Evolutionary conservation across 1,139 yeast species (phyloP).

Genomic region (Zygotorulaspora mrakii): DNA sequence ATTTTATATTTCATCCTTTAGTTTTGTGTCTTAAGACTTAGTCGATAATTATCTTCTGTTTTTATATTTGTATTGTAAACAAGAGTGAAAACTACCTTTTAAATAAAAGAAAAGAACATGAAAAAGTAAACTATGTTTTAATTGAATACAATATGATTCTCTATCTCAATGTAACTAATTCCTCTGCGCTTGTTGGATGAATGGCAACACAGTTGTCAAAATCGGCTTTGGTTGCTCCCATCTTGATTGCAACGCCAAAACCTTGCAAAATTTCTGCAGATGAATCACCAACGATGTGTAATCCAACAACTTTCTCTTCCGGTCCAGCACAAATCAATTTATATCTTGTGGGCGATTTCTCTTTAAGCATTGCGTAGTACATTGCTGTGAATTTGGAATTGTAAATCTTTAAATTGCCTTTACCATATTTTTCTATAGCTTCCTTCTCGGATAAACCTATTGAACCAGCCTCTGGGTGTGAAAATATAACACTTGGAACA

Average conservation of each 20-base stretch:
- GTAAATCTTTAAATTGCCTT: conserved; percentile 76
- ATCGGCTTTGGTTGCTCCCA: conserved; percentile 97
- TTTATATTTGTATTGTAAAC: conserved; percentile 19
- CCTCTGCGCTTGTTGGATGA: conserved; percentile 98
- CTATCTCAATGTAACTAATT: conserved; percentile 80
- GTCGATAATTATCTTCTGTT: conserved; percentile 19
- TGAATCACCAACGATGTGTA: conserved; percentile 86
- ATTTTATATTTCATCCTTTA: conserved; percentile 19
- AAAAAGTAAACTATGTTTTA: conserved; percentile 7
- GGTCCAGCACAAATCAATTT: conserved; percentile 74
- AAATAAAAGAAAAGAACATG: conserved; percentile 2
- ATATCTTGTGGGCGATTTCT: conserved; percentile 85
- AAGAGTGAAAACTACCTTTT: conserved; percentile 17
- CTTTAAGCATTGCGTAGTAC: conserved; percentile 87
- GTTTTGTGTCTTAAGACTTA: conserved; percentile 18
- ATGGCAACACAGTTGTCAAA: conserved; percentile 95
- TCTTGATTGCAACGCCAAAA: conserved; percentile 93
- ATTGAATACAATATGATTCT: conserved; percentile 1
- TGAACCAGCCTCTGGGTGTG: conserved; percentile 97
- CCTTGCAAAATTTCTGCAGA: conserved; percentile 95
- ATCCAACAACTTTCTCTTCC: conserved; percentile 90
- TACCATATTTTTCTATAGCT: conserved; percentile 76
- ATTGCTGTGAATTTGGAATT: conserved; percentile 79
- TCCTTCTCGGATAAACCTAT: conserved; percentile 79
- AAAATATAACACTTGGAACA: conserved; percentile 87